A percentile compares a stretch with the other conserved stretches of the same genome.
Conservation (phyloP, 208 protist species). For the Trypanosoma melophagium region DNA sequence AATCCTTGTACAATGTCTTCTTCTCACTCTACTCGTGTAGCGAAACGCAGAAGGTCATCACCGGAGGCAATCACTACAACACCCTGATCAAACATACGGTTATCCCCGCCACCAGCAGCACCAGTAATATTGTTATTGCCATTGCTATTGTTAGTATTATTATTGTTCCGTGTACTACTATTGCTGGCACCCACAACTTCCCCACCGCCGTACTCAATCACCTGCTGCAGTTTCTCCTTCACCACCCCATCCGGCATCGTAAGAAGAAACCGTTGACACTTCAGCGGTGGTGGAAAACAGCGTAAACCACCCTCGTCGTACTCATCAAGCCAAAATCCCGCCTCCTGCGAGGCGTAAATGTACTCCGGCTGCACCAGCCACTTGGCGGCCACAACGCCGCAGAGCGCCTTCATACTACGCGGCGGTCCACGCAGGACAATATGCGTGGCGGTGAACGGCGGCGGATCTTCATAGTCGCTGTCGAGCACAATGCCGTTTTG, state of each 20-base stretch:
- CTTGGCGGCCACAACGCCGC: constrained; percentile 70
- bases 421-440: constrained; percentile 76
- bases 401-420: constrained; percentile 82
- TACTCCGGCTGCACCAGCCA: constrained; percentile 82
- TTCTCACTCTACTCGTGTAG: constrained; percentile 40
- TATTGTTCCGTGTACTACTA: too few relatives aligned
- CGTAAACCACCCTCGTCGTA: constrained; percentile 64
- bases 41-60: constrained; percentile 74
- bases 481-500: constrained; percentile 46
- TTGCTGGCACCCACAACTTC: constrained; percentile 57
- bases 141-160: too few relatives aligned
- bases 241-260: constrained; percentile 52
- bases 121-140: too few relatives aligned
- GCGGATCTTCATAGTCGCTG: constrained; percentile 61
- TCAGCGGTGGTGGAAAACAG: constrained; percentile 69
- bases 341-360: constrained; percentile 52
- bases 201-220: constrained; percentile 83
- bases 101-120: too few relatives aligned
- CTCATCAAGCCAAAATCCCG: constrained; percentile 85
- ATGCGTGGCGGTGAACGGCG: constrained; percentile 62
- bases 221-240: constrained; percentile 59
- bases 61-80: constrained; percentile 75
- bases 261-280: constrained; percentile 73
- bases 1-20: background rate
- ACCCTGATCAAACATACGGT: constrained; percentile 33